Conservation (phyloP, 2,329 filamentous ascomycete genomes). For the Exophiala bonariae region DNA sequence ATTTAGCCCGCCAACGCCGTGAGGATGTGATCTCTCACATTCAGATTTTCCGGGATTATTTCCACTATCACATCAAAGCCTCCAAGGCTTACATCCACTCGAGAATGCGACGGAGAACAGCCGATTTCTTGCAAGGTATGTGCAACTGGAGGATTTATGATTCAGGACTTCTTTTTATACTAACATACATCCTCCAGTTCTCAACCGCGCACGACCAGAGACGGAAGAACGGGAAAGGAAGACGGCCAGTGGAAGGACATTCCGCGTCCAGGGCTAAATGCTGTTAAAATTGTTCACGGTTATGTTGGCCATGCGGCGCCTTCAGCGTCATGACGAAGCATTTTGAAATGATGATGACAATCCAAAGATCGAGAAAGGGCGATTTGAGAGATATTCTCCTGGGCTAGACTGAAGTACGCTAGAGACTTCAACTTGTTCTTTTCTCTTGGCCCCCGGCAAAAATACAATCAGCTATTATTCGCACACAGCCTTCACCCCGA, state of each 20-base stretch:
- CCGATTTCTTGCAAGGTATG: slow-evolving; percentile 94
- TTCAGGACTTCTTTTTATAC: neutral
- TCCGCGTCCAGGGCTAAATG: slow-evolving; percentile 62
- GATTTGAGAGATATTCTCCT: too few species aligned
- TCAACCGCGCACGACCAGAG: slow-evolving; percentile 91
- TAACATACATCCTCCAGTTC: slow-evolving; percentile 57
- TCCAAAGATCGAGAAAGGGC: too few species aligned
- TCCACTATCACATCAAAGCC: slow-evolving; percentile 99
- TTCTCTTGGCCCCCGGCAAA: too few species aligned
- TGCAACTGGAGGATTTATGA: too few species aligned
- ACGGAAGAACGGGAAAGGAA: slow-evolving; percentile 97
- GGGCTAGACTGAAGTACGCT: too few species aligned
- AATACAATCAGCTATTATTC: too few species aligned
- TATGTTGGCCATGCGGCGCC: too few species aligned
- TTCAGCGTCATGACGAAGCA: too few species aligned
- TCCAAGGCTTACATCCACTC: slow-evolving; percentile 99
- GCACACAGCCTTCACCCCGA: too few species aligned
- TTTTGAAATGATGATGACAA: too few species aligned
- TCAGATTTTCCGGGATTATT: slow-evolving; percentile 99
- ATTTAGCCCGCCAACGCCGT: slow-evolving; percentile 85
- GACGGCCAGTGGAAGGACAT: slow-evolving; percentile 94
- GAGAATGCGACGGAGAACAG: slow-evolving; percentile 94
- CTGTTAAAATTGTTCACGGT: too few species aligned
- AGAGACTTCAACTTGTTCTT: too few species aligned
- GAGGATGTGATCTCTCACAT: slow-evolving; percentile 98